Conservation (phyloP, 352 stramenopile species). For the Pythium rhizo-oryzae region DNA sequence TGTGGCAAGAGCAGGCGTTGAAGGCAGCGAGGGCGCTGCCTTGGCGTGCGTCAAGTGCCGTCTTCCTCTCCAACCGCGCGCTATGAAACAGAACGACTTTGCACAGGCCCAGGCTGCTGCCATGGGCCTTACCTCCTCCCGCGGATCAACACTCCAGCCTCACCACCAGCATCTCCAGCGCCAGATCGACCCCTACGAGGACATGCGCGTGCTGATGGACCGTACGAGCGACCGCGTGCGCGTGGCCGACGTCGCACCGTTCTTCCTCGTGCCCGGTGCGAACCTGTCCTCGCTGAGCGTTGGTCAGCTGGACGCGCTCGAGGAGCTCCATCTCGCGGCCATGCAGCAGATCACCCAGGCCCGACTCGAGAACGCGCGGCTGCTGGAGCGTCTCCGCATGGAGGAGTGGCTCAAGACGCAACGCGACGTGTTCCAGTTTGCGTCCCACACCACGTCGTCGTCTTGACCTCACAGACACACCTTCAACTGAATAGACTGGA, state of each 20-base stretch:
- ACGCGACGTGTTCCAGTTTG: constrained; percentile 54
- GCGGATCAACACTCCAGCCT: background rate
- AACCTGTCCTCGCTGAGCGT: constrained; percentile 65
- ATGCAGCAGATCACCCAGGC: constrained; percentile 63
- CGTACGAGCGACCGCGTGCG: constrained; percentile 36
- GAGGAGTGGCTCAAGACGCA: constrained; percentile 79
- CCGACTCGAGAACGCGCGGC: constrained; percentile 55
- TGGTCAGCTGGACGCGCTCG: constrained; percentile 74
- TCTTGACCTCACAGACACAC: background rate
- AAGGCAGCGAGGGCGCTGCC: constrained; percentile 16
- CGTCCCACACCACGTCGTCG: constrained; percentile 9
- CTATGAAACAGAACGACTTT: constrained; percentile 66
- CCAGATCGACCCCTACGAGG: constrained; percentile 35
- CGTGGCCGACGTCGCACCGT: constrained; percentile 46
- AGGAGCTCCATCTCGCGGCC: constrained; percentile 57
- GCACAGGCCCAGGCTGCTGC: constrained; percentile 63
- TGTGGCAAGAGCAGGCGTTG: constrained; percentile 34
- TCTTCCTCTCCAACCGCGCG: constrained; percentile 36
- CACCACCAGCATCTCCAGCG: constrained; percentile 8
- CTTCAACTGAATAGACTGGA: background rate
- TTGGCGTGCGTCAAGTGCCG: constrained; percentile 64
- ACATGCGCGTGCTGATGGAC: constrained; percentile 55
- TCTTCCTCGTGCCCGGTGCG: constrained; percentile 50
- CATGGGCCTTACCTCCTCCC: constrained; percentile 46
- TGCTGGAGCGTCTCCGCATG: constrained; percentile 63